These are phyloP conservation scores for Xylariales sp. DNA, from an alignment of 2,329 filamentous ascomycete genomes.

Conservation along the genomic window DNA sequence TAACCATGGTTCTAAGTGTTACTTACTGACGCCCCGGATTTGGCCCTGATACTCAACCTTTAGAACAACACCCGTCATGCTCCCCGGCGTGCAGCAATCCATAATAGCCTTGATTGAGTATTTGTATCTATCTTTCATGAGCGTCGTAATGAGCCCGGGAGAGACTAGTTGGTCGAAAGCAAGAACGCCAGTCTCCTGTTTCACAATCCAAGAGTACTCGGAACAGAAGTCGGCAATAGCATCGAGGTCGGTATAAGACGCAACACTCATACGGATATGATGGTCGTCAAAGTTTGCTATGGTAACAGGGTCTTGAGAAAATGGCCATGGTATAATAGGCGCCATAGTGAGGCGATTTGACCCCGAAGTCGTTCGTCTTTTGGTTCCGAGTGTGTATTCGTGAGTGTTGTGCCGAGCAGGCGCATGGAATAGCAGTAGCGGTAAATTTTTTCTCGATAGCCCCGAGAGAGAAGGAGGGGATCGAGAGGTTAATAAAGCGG, in stretches of 20 bases:
- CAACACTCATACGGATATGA: background rate
- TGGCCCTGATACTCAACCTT: background rate
- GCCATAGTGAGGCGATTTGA: background rate
- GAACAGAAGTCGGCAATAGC: background rate
- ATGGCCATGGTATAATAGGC: constrained; percentile 2
- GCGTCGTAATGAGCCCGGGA: background rate
- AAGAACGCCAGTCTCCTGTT: constrained; percentile 1
- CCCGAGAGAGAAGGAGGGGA: background rate
- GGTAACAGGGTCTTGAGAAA: background rate
- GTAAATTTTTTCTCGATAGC: background rate
- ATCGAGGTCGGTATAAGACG: background rate
- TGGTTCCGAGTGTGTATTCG: background rate
- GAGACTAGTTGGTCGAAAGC: background rate
- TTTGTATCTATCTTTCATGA: constrained; percentile 4
- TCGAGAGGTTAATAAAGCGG: background rate
- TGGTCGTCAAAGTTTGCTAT: background rate
- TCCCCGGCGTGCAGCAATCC: background rate
- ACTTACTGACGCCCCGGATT: constrained; percentile 12
- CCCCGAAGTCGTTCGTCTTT: background rate
- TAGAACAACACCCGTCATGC: constrained; percentile 2
- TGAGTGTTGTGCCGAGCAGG: background rate
- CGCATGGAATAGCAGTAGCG: too few species aligned
- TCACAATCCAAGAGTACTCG: background rate
- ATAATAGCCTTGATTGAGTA: background rate
- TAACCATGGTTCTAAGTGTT: background rate